Evolutionary conservation across 2,329 filamentous ascomycete genomes (phyloP), one percentile per base, ranked within the genome.

Genomic region (Camillea tinctor): DNA sequence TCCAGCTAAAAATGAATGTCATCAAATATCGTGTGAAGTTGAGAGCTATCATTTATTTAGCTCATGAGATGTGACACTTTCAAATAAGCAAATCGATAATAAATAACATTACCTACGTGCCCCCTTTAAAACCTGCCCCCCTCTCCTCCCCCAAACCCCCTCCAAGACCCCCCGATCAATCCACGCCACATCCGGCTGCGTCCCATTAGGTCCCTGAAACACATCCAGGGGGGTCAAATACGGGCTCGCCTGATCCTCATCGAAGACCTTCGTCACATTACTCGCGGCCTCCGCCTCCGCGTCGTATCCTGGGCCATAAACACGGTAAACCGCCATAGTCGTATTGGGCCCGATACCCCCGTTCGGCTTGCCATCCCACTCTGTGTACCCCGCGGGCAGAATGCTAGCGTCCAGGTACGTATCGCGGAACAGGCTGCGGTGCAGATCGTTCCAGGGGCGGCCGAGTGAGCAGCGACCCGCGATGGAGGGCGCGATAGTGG

Each of bases 381-480:
- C 66, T 44, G 83, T 84, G 67, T 88, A 88, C 1, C 85, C 86
- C 1, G 74, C 76, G 0, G 81, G 75, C 44, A 74, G 64, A 23
- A 88, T 81, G 52, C 79, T 83, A 4, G 76, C 76, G 66, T 88
- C 85, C 5, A 88, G 74, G 63, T 82, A 84, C 1, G 76, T 79
- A 11, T 80, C 72, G 56, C 82, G 80, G 63, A 87, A 88, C 61
- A 88, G 77, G 36, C 81, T 84, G 20, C 82, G 79, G 62, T 87
- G 84, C 30, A 77, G 73, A 0, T 80, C 75, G 66, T 89, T 88
- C 81, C 86, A 88, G 0, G 86, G 86, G n/a, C 86, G 73, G 1
- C 86, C 86, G 0, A 88, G 78, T 0, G 84, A 76, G 68, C 86
- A 88, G 64, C 77, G 74, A 0, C 80, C 80, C 17, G 65, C 63